Percentiles rank a stretch among this genome's conserved stretches.
phyloP scores from a whole-genome alignment of 331 rosid genomes.

The Pyrus hybrid region DNA sequence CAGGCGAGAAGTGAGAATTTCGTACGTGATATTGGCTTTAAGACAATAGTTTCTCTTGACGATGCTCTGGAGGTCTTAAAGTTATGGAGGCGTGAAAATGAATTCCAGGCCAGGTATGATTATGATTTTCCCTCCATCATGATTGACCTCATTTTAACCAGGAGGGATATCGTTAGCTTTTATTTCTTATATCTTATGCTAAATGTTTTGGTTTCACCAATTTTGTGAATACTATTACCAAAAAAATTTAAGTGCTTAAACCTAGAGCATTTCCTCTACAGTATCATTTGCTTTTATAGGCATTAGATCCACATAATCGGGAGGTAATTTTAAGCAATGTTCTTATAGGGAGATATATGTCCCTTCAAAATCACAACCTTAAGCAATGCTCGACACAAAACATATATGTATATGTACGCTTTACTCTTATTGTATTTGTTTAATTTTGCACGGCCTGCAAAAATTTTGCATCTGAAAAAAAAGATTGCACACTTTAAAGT shows the following conservation, averaged over 20 bases:
- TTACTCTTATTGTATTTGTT: background rate
- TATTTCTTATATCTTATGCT: background rate
- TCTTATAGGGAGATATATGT: background rate
- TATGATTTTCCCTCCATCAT: background rate
- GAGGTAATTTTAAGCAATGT: background rate
- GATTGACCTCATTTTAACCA: background rate
- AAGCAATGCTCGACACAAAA: too few species aligned
- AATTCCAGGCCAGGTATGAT: conserved; percentile 66
- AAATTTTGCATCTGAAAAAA: too few species aligned
- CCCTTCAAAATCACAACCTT: too few species aligned
- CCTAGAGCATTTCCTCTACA: background rate
- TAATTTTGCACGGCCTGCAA: background rate
- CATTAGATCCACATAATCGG: background rate
- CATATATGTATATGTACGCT: background rate
- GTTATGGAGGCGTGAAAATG: conserved; percentile 47
- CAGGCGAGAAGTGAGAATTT: conserved; percentile 70
- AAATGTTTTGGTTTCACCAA: background rate
- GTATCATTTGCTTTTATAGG: background rate
- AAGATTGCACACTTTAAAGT: background rate
- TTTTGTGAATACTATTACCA: background rate
- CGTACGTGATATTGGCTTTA: conserved; percentile 61
- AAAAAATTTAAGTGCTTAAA: background rate
- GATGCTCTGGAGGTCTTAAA: conserved; percentile 54
- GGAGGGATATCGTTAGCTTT: background rate
- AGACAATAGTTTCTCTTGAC: conserved; percentile 59